Percentiles rank a stretch among this genome's conserved stretches.
Evolutionary conservation across 805 yeast genomes (phyloP).

Genomic region (Saitoella complicata): DNA sequence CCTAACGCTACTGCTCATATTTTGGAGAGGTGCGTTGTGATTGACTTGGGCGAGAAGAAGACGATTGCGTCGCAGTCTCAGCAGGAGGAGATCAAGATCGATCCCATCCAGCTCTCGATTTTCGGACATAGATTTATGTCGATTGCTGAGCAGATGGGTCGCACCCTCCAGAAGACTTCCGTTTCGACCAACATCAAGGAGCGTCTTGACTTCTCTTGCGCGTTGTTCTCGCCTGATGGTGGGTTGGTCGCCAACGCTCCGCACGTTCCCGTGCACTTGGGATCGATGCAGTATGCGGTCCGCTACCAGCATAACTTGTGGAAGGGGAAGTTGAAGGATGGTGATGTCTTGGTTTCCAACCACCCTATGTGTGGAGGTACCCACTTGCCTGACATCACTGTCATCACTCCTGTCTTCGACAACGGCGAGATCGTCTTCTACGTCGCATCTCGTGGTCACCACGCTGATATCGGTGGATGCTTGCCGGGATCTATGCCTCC

Average conservation of each 20-base stretch:
- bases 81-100: slow-evolving; percentile 26
- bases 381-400: slow-evolving; percentile 81
- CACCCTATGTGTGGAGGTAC: slow-evolving; percentile 80
- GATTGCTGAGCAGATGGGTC: slow-evolving; percentile 83
- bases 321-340: slow-evolving; percentile 46
- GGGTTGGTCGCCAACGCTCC: slow-evolving; percentile 78
- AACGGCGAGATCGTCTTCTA: slow-evolving; percentile 49
- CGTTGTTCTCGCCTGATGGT: slow-evolving; percentile 62
- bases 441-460: slow-evolving; percentile 91
- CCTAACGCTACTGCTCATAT: slow-evolving; percentile 39
- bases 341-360: slow-evolving; percentile 63
- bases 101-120: slow-evolving; percentile 58
- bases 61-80: not conserved
- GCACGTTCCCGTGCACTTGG: slow-evolving; percentile 72
- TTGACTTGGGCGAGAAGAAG: not conserved
- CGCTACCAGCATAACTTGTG: slow-evolving; percentile 47
- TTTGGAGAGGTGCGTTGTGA: slow-evolving; percentile 3
- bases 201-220: slow-evolving; percentile 71
- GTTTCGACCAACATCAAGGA: slow-evolving; percentile 76
- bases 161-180: slow-evolving; percentile 59
- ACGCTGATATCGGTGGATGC: slow-evolving; percentile 88
- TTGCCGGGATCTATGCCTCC: slow-evolving; percentile 94
- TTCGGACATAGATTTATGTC: slow-evolving; percentile 79
- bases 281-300: slow-evolving; percentile 73
- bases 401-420: slow-evolving; percentile 73